Conservation (phyloP, 2,329 filamentous ascomycete genomes). For the Botrytis hyacinthi region DNA sequence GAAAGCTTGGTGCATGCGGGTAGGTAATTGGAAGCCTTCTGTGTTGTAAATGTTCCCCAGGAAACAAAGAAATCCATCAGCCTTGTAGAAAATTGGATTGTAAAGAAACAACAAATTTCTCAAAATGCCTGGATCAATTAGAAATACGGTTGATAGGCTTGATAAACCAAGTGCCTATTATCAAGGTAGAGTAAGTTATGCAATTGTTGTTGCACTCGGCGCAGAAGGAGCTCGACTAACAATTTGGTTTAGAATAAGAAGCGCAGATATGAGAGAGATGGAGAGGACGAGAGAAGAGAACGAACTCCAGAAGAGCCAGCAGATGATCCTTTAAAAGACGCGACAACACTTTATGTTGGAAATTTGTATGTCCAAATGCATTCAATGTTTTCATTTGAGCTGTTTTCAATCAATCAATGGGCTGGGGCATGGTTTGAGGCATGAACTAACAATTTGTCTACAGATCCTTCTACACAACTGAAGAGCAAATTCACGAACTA, state of each 20-base stretch:
- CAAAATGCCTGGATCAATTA: constrained; percentile 39
- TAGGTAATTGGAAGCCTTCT: constrained; percentile 7
- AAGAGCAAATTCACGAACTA: constrained; percentile 97
- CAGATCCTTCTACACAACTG: constrained; percentile 95
- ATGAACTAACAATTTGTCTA: not conserved
- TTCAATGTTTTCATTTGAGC: not conserved
- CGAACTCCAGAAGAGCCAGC: constrained; percentile 51
- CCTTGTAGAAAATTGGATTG: constrained; percentile 14
- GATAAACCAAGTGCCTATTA: constrained; percentile 97
- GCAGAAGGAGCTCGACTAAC: constrained; percentile 28
- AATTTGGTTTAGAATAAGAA: constrained; percentile 52
- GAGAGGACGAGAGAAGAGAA: constrained; percentile 51
- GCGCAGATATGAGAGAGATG: constrained; percentile 53
- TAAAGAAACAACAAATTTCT: constrained; percentile 15
- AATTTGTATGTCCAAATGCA: constrained; percentile 67
- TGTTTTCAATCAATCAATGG: not conserved
- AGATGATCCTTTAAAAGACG: constrained; percentile 78
- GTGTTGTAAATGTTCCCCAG: constrained; percentile 14
- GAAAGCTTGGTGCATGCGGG: constrained; percentile 7
- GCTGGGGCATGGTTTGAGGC: constrained; percentile 2
- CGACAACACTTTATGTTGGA: constrained; percentile 94
- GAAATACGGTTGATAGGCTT: constrained; percentile 82
- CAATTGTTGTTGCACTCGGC: constrained; percentile 23
- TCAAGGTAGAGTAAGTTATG: constrained; percentile 65
- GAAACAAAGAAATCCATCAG: constrained; percentile 22